phyloP scores from a whole-genome alignment of 345 rosid species.

The Physaria fendleri region DNA sequence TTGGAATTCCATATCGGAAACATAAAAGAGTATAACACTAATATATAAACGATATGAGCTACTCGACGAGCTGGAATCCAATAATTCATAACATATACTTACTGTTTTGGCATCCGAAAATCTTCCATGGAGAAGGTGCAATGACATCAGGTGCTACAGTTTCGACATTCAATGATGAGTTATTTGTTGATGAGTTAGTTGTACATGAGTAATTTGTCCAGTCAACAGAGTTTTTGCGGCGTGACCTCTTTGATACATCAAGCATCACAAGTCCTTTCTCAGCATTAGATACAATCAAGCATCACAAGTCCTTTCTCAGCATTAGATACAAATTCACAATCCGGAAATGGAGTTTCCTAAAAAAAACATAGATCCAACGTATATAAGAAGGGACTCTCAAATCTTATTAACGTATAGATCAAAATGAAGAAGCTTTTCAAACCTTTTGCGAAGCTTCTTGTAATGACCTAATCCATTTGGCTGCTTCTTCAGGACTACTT shows the following conservation, averaged over 20 bases:
- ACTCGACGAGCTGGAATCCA: too few relatives aligned
- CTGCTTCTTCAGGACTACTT: conserved; percentile 91
- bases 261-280: conserved; percentile 43
- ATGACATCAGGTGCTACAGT: conserved; percentile 64
- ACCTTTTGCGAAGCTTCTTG: conserved; percentile 81
- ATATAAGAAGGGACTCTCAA: neutral
- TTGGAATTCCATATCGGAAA: too few relatives aligned
- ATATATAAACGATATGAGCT: too few relatives aligned
- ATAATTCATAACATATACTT: too few relatives aligned
- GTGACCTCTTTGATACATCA: conserved; percentile 38
- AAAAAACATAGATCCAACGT: conserved; percentile 21
- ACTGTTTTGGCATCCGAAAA: conserved; percentile 95
- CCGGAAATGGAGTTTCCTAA: conserved; percentile 47
- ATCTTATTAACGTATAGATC: neutral
- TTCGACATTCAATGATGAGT: conserved; percentile 40
- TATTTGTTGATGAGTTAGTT: conserved; percentile 31
- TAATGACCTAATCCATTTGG: conserved; percentile 67
- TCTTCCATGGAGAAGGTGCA: conserved; percentile 92
- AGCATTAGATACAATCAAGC: conserved; percentile 40
- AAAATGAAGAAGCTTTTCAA: neutral
- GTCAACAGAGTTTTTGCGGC: conserved; percentile 42
- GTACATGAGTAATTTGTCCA: conserved; percentile 45
- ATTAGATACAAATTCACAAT: conserved; percentile 42
- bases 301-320: conserved; percentile 45
- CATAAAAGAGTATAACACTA: too few relatives aligned